Percentiles rank a stretch among this genome's conserved stretches.
Conservation (phyloP, 768 basidiomycete species). For the Tylopilus sp. region DNA sequence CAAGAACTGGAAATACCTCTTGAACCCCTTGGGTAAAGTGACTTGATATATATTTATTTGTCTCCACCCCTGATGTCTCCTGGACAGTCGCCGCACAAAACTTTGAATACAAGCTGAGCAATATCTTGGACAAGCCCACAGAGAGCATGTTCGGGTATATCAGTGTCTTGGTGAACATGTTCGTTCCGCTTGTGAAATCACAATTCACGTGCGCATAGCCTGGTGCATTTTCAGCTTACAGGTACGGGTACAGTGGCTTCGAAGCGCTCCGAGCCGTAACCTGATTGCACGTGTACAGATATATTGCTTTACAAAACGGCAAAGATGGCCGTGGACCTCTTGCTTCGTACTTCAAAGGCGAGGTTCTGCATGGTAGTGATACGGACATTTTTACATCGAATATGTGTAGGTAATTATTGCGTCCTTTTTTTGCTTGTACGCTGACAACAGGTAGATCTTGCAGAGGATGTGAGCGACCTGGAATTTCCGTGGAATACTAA, state of each 20-base stretch:
- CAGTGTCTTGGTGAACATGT: constrained; percentile 68
- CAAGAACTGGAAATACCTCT: constrained; percentile 71
- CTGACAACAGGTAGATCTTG: constrained; percentile 57
- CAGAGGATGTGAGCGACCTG: constrained; percentile 67
- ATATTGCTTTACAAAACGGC: constrained; percentile 88
- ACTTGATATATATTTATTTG: not conserved
- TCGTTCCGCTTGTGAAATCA: not conserved
- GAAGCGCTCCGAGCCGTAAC: not conserved
- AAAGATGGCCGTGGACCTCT: constrained; percentile 79
- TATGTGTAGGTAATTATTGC: constrained; percentile 69
- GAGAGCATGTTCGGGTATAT: constrained; percentile 95
- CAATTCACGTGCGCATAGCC: constrained; percentile 45
- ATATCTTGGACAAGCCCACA: constrained; percentile 87
- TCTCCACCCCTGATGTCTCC: not conserved
- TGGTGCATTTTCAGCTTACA: constrained; percentile 93
- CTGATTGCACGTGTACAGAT: constrained; percentile 35
- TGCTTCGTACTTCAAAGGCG: constrained; percentile 97
- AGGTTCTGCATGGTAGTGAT: constrained; percentile 76
- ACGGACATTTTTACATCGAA: constrained; percentile 95
- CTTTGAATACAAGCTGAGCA: constrained; percentile 91
- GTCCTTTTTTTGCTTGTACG: not conserved
- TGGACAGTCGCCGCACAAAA: constrained; percentile 84
- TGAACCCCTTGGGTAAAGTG: constrained; percentile 77
- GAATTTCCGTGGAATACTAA: not conserved
- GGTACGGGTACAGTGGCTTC: constrained; percentile 31